Base-by-base conservation (phyloP, 2,329 filamentous ascomycete genomes). In the Cladophialophora psammophila region DNA sequence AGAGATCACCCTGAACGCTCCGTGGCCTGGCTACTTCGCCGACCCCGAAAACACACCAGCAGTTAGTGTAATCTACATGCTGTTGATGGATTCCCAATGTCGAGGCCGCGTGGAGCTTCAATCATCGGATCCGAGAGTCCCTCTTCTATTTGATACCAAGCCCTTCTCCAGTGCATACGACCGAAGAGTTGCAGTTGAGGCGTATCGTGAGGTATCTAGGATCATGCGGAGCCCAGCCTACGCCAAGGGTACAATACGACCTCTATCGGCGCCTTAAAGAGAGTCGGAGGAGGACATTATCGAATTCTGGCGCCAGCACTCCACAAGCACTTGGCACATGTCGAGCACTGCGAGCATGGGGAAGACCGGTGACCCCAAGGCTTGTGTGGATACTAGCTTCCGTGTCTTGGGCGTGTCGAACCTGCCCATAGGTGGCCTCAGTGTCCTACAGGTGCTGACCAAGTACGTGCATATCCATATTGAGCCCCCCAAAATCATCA, bases 291-390 rank as follows among this genome's bases (percentile, higher is more conserved):
- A 63, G 10, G 48, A 55, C 2, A 13, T 54, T n/a, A 0, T 34
- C 31, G 50, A 54, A 66, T 66, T 38, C 71, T 72, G 20, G 56
- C 65, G 9, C 64, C 70, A 34, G 45, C 64, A 60, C 54, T 15
- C 4, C 53, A 66, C 55, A 70, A 73, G 26, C 69, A 72, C 50
- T 48, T 73, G 73, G 40, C 72, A 74, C 32, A 71, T 70, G 0
- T 69, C 68, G 1, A 69, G 73, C 15, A 72, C 70, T 6, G 69
- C 70, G 15, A 69, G 68, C 2, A 74, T 74, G 73, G 73, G 72
- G 1, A 55, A 66, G 1, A 56, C 63, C 0, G 60, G 63, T 0
- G 52, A 58, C 1, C 71, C 36, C 1, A 40, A 68, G 38, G 61
- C 52, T n/a, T 71, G 73, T 2, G 73, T 74, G 4, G 71, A 74